Conservation (phyloP, 306 rosid species). For the Cucurbita maxima region DNA sequence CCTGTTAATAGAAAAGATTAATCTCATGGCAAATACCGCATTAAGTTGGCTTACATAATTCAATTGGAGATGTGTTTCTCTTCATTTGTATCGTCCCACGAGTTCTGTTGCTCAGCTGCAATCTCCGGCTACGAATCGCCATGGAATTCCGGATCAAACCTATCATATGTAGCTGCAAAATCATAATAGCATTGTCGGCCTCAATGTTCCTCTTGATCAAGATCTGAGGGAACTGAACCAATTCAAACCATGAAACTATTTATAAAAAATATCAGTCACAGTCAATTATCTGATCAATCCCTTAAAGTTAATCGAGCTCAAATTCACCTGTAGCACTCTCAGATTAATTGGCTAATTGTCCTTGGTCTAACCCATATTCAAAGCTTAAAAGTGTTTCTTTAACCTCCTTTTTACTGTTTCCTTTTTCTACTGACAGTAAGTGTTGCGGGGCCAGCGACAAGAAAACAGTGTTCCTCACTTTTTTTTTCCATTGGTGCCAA, state of each 20-base stretch:
- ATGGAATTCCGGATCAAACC: neutral
- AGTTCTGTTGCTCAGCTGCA: neutral
- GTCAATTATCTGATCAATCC: too few species aligned
- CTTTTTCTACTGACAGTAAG: neutral
- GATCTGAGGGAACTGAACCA: neutral
- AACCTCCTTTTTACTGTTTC: neutral
- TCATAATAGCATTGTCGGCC: neutral
- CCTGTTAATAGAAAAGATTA: neutral
- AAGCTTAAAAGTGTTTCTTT: neutral
- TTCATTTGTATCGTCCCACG: neutral
- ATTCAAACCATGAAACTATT: neutral
- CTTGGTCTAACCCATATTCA: neutral
- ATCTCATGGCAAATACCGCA: neutral
- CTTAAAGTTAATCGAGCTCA: neutral
- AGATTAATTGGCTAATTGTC: neutral
- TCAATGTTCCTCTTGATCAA: neutral
- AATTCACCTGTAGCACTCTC: neutral
- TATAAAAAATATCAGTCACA: too few species aligned
- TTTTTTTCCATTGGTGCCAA: neutral
- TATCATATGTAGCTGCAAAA: neutral
- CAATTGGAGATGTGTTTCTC: neutral
- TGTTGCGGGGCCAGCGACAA: neutral
- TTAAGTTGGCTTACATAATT: neutral
- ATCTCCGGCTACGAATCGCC: neutral
- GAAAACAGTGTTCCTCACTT: neutral